Percentiles rank a stretch among this genome's conserved stretches.
These are phyloP conservation scores for Penicillium nucicola DNA, from an alignment of 495 filamentous ascomycete genomes.

Conservation along the genomic window DNA sequence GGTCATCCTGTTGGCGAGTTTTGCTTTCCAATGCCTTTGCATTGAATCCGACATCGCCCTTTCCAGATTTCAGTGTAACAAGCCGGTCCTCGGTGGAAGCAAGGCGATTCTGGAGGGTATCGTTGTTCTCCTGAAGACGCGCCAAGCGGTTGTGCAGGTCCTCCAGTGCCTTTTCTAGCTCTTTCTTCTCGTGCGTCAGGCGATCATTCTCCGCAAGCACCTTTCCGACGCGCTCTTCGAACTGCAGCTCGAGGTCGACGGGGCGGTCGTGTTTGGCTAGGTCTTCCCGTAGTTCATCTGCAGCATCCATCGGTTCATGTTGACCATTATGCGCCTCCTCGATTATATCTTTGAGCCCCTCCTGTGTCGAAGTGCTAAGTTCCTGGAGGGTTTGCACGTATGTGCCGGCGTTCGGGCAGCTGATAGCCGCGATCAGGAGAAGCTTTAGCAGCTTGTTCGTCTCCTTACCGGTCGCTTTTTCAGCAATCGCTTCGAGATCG, in stretches of 20 bases:
- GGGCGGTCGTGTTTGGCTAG: constrained; percentile 29
- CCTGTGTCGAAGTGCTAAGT: constrained; percentile 44
- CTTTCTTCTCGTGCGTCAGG: constrained; percentile 49
- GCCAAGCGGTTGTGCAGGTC: constrained; percentile 56
- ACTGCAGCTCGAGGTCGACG: constrained; percentile 48
- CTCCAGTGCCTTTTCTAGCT: constrained; percentile 49
- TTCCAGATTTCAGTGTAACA: constrained; percentile 41
- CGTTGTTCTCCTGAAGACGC: constrained; percentile 56
- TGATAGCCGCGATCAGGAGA: constrained; percentile 60
- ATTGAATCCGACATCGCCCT: constrained; percentile 42
- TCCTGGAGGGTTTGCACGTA: constrained; percentile 53
- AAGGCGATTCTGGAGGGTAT: constrained; percentile 45
- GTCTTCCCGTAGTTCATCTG: constrained; percentile 37
- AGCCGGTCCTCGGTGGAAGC: constrained; percentile 47
- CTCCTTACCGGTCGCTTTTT: constrained; percentile 38
- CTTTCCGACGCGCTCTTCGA: constrained; percentile 54
- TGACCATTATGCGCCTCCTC: constrained; percentile 45
- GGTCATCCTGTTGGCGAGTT: constrained; percentile 51
- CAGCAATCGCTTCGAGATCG: constrained; percentile 59
- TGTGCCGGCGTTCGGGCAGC: constrained; percentile 50
- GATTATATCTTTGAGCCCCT: constrained; percentile 48
- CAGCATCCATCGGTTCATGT: constrained; percentile 32
- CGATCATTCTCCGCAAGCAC: constrained; percentile 48
- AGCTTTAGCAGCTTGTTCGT: constrained; percentile 60
- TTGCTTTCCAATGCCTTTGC: constrained; percentile 45